phyloP scores from a whole-genome alignment of 768 basidiomycete species.

The Xerocomellus dryophilus region DNA sequence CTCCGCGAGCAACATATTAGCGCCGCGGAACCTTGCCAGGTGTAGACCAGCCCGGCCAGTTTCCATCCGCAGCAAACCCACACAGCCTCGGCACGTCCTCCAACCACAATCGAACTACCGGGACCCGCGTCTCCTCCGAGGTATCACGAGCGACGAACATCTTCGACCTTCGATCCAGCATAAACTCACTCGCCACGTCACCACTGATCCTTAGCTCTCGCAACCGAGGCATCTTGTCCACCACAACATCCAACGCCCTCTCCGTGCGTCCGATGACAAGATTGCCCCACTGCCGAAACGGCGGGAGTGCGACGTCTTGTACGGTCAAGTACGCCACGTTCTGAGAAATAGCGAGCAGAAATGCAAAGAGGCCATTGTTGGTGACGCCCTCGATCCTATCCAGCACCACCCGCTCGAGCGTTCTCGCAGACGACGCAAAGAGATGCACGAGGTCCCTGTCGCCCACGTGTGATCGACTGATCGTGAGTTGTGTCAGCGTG shows the following conservation, averaged over 20 bases:
- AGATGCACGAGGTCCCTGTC: constrained; percentile 21
- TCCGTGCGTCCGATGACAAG: constrained; percentile 19
- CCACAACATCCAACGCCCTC: constrained; percentile 16
- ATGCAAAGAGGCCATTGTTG: constrained; percentile 15
- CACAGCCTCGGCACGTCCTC: constrained; percentile 22
- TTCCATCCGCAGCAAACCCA: constrained; percentile 18
- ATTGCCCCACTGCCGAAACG: constrained; percentile 13
- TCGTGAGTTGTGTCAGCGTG: constrained; percentile 18
- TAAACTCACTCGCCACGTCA: constrained; percentile 25
- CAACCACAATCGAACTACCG: constrained; percentile 18
- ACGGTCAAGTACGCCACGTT: constrained; percentile 14
- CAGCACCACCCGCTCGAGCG: constrained; percentile 21
- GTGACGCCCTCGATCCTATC: constrained; percentile 20
- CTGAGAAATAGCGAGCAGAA: constrained; percentile 10
- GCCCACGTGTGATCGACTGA: constrained; percentile 12
- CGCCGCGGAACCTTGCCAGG: constrained; percentile 3
- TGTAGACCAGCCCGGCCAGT: constrained; percentile 23
- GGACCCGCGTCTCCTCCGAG: neutral
- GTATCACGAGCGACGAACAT: constrained; percentile 8
- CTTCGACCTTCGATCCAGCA: constrained; percentile 22
- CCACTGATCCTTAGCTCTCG: constrained; percentile 18
- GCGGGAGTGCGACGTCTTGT: constrained; percentile 21
- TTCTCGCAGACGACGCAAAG: constrained; percentile 4
- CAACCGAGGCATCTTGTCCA: constrained; percentile 20
- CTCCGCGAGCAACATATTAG: neutral